Base-by-base conservation (phyloP, 768 basidiomycete genomes). In the Crepidotus variabilis region DNA sequence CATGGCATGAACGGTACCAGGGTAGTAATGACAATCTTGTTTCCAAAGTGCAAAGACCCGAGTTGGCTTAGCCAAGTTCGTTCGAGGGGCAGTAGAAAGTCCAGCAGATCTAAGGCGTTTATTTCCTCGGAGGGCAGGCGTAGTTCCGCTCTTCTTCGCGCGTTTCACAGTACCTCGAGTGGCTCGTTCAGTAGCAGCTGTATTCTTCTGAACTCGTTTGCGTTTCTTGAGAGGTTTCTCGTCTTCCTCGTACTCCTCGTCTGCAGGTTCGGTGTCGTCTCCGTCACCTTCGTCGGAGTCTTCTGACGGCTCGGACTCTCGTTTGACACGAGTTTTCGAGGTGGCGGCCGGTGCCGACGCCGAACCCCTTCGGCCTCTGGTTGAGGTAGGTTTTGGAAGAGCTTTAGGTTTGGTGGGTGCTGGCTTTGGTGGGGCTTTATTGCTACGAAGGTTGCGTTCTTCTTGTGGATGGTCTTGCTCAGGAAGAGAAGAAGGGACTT, bases 31-130 rank as follows among this genome's bases (percentile, higher is more conserved):
- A 2, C 77, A 78, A 50, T 84, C 83, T 47, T 71, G 69, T 58
- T 74, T 80, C 88, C 87, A 90, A 10, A 86, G 64, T 8, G 86
- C 88, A 61, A 88, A 84, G n/a, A 91, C 85, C 5, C 82, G 81
- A 11, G 85, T 86, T 20, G 79, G 72, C 6, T 63, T 57, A 23
- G 51, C 28, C 32, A 57, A 52, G 13, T 45, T 49, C 20, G 51
- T 50, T 36, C 61, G 60, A 54, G 56, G 67, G 18, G 59, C 55
- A 23, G 64, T 67, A 9, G 63, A 63, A 18, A 73, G 67, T 9
- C 59, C 57, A 45, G 65, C 70, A 23, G 78, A 78, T 47, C 78
- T 75, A 39, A 76, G 56, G 24, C 72, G 73, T 62, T 75, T 79
- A 16, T 63, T 65, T 51, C 72, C 71, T 43, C 72, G 73, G 18